Evolutionary conservation across 75 land plant species (phyloP).

Genomic region (Azolla pinnata): DNA sequence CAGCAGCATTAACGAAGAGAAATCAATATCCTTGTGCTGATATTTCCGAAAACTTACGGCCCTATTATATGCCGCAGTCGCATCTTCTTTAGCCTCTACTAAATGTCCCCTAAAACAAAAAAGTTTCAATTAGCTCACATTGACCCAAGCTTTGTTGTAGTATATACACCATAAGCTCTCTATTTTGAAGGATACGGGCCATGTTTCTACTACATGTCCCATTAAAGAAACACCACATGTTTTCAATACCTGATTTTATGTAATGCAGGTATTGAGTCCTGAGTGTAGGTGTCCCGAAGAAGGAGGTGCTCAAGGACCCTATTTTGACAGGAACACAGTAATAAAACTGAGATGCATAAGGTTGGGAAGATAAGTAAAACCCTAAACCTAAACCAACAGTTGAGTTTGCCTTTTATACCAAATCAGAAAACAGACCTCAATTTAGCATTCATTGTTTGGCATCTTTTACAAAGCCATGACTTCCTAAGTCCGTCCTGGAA

Average conservation of each 20-base stretch:
- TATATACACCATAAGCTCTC: too few relatives aligned
- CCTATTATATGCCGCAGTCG: constrained; percentile 85
- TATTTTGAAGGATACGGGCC: too few relatives aligned
- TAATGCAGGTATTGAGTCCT: constrained; percentile 84
- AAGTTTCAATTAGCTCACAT: background rate
- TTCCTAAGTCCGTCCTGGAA: constrained; percentile 80
- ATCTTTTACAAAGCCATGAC: constrained; percentile 91
- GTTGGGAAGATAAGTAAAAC: background rate
- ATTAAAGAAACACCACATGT: background rate
- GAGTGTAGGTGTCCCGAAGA: constrained; percentile 76
- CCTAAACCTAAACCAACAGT: too few relatives aligned
- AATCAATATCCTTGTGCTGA: too few relatives aligned
- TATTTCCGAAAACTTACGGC: constrained; percentile 39
- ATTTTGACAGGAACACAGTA: constrained; percentile 4
- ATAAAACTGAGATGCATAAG: background rate
- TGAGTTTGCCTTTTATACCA: too few relatives aligned
- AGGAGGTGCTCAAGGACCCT: constrained; percentile 89
- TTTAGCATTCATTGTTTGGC: constrained; percentile 94
- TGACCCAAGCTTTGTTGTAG: too few relatives aligned
- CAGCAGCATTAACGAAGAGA: too few relatives aligned
- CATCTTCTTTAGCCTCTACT: constrained; percentile 84
- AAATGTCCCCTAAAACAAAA: constrained; percentile 47
- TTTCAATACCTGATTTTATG: constrained; percentile 69
- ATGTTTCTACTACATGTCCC: too few relatives aligned
- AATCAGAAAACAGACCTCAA: constrained; percentile 53